A percentile compares a stretch with the other conserved stretches of the same genome.
Evolutionary conservation across 73 alveolate genomes (phyloP).

Genomic region (Paraurostyla sp.): DNA sequence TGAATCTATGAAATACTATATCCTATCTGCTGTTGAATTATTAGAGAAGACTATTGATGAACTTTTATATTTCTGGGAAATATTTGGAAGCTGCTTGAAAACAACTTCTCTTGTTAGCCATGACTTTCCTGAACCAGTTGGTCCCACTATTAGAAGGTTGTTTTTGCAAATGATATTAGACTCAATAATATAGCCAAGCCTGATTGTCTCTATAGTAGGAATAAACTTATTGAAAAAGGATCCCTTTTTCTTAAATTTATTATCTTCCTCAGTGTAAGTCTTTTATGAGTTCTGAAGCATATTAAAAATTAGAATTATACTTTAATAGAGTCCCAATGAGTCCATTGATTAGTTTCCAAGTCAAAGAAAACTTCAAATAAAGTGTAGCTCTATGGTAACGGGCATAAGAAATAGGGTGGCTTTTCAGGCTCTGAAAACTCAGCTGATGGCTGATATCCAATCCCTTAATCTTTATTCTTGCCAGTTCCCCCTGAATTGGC

Average conservation of each 20-base stretch:
- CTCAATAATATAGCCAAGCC: constrained; percentile 92
- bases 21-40: constrained; percentile 90
- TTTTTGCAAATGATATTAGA: constrained; percentile 86
- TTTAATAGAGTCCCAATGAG: constrained; percentile 68
- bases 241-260: constrained; percentile 55
- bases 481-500: constrained; percentile 1
- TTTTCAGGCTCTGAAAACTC: constrained; percentile 54
- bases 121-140: constrained; percentile 98
- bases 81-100: constrained; percentile 65
- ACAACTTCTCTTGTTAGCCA: constrained; percentile 91
- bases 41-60: constrained; percentile 84
- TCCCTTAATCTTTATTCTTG: background rate
- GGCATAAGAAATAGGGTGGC: constrained; percentile 73
- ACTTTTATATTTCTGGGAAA: constrained; percentile 74
- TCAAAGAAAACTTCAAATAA: constrained; percentile 73
- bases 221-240: constrained; percentile 70
- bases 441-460: constrained; percentile 53
- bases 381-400: constrained; percentile 62
- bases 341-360: constrained; percentile 74
- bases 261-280: constrained; percentile 69
- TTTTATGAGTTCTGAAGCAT: constrained; percentile 77
- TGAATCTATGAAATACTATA: constrained; percentile 87
- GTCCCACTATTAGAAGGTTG: constrained; percentile 91
- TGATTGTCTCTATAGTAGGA: constrained; percentile 98
- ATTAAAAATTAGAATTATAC: no score